phyloP scores from a whole-genome alignment of 306 rosid genomes.

The Fragaria ananassa region DNA sequence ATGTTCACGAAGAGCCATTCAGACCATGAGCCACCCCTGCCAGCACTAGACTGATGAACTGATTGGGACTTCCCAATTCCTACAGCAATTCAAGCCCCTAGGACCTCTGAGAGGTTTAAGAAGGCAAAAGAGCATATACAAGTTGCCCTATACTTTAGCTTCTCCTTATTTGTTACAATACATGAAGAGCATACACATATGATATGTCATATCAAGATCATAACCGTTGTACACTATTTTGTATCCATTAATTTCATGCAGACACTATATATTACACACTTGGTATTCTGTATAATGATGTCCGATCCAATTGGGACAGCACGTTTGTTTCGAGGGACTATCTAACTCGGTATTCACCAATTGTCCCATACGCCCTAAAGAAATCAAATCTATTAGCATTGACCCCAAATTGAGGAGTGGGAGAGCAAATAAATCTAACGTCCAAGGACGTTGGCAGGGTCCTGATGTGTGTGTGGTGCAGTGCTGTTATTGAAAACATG shows the following conservation, averaged over 20 bases:
- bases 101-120: background rate
- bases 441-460: too few relatives aligned
- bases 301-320: too few relatives aligned
- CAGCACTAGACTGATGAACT: conserved; percentile 10
- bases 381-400: too few relatives aligned
- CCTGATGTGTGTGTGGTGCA: too few relatives aligned
- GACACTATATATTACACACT: background rate
- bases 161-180: background rate
- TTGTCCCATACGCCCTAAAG: too few relatives aligned
- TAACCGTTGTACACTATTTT: background rate
- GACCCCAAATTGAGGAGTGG: too few relatives aligned
- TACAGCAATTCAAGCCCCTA: conserved; percentile 1
- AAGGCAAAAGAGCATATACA: conserved; percentile 15
- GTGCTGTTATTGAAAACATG: too few relatives aligned
- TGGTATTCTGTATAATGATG: too few relatives aligned
- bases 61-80: conserved; percentile 16
- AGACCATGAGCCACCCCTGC: conserved; percentile 26
- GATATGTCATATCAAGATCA: background rate
- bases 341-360: too few relatives aligned
- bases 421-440: too few relatives aligned
- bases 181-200: background rate
- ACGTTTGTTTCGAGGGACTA: too few relatives aligned
- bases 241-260: background rate
- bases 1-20: conserved; percentile 14
- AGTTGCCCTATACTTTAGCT: background rate